Percentiles rank a stretch among this genome's conserved stretches.
These are phyloP conservation scores for Adansonia rubrostipa DNA, from an alignment of 441 rosid genomes.

Conservation along the genomic window DNA sequence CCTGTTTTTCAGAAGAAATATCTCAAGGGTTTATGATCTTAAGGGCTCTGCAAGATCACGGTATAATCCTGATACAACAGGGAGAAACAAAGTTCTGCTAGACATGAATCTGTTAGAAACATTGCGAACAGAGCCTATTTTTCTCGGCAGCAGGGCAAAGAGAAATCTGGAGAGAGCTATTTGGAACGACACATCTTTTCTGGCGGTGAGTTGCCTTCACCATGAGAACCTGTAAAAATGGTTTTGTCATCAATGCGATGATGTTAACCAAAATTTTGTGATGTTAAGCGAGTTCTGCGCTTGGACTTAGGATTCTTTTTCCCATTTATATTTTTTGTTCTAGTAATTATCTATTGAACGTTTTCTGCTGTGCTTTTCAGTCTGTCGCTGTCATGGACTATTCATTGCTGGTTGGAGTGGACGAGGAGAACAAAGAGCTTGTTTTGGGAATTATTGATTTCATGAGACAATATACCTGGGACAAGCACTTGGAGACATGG, in stretches of 20 bases:
- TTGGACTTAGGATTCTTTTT: neutral
- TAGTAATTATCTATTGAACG: neutral
- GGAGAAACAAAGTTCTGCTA: slow-evolving; percentile 71
- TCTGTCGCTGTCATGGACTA: slow-evolving; percentile 92
- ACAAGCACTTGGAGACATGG: slow-evolving; percentile 98
- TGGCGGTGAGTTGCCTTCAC: slow-evolving; percentile 66
- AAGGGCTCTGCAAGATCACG: slow-evolving; percentile 87
- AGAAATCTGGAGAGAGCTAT: slow-evolving; percentile 90
- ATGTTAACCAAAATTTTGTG: neutral
- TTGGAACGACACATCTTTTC: slow-evolving; percentile 86
- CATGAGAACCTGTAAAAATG: neutral
- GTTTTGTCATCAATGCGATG: neutral
- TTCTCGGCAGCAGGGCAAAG: slow-evolving; percentile 90
- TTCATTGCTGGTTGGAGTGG: slow-evolving; percentile 91
- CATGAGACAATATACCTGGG: slow-evolving; percentile 99
- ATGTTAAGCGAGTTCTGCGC: neutral
- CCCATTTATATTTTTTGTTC: neutral
- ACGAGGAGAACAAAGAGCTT: slow-evolving; percentile 77
- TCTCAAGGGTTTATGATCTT: slow-evolving; percentile 77
- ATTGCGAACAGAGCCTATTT: slow-evolving; percentile 82
- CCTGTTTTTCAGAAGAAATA: slow-evolving; percentile 76
- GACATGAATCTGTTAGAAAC: slow-evolving; percentile 85
- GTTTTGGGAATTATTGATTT: slow-evolving; percentile 94
- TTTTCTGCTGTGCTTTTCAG: slow-evolving; percentile 40
- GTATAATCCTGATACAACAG: slow-evolving; percentile 78